Evolutionary conservation across 163 green algal species (phyloP).

Genomic region (Prototheca wickerhamii): DNA sequence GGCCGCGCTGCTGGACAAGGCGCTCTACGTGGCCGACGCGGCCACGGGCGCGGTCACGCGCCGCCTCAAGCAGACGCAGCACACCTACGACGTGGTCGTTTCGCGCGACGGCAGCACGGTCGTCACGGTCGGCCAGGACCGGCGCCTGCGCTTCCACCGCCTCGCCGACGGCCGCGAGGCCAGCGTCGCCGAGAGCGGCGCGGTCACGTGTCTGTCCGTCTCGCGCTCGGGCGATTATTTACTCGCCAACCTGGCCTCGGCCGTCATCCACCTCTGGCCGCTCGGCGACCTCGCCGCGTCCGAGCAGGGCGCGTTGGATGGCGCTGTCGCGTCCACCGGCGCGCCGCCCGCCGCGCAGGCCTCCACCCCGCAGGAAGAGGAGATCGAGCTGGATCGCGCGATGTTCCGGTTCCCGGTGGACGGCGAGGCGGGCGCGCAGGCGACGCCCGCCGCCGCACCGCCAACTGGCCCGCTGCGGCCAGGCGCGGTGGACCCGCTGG

Average conservation of each 20-base stretch:
- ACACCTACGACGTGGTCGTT: constrained; percentile 23
- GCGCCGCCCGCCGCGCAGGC: too few species aligned
- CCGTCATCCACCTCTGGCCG: constrained; percentile 58
- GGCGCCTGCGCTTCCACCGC: constrained; percentile 7
- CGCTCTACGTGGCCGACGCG: background rate
- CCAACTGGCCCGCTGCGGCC: background rate
- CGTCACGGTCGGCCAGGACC: constrained; percentile 53
- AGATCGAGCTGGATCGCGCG: background rate
- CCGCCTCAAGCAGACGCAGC: constrained; percentile 2
- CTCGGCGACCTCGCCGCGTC: constrained; percentile 10
- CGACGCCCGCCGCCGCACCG: background rate
- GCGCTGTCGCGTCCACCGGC: background rate
- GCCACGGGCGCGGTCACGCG: background rate
- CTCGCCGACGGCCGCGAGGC: constrained; percentile 15
- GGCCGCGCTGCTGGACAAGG: constrained; percentile 1
- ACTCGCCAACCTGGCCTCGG: constrained; percentile 52
- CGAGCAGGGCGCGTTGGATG: background rate
- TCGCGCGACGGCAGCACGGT: constrained; percentile 63
- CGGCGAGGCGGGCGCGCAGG: background rate
- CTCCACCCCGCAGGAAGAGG: too few species aligned
- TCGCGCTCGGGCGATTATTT: constrained; percentile 54
- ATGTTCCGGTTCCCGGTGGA: background rate
- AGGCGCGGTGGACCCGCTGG: constrained; percentile 13
- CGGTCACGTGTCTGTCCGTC: constrained; percentile 64
- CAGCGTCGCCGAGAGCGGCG: constrained; percentile 2